Base-by-base conservation (phyloP, 352 stramenopile species). In the Globisporangium acanthophoron region DNA sequence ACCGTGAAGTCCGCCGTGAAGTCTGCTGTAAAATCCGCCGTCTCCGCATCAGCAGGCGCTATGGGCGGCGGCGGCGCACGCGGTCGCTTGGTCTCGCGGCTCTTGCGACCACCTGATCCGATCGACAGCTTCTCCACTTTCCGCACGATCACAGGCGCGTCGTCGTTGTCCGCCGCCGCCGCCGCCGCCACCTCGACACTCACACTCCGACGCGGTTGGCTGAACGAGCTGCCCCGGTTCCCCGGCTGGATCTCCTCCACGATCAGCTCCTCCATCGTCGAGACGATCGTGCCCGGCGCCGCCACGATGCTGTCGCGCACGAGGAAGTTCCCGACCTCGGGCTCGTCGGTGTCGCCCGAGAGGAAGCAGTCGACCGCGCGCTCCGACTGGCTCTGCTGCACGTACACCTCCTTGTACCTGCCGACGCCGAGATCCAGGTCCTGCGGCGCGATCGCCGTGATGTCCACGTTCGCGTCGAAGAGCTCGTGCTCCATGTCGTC, bases 331-430 rank as follows among this genome's bases (percentile, higher is more conserved):
- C 50, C 61, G 18, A 61, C 20, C 9, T 53, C 44, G 6, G 51
- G n/a, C 2, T 47, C 57, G 33, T 46, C 18, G 8, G 47, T 20
- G 59, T 81, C 72, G 8, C 67, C 66, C 20, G 68, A 74, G 11
- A 85, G 60, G 51, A 85, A 85, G 35, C 68, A 80, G 33, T 73
- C 74, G 37, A 85, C 66, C 50, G 78, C 74, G 49, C 78, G 64
- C 58, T 81, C 78, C 52, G 63, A 69, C 37, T 64, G 45, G 47
- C 43, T 54, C 50, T 66, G 60, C 41, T 66, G 60, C 44, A 64
- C 56, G 53, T 59, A 64, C 49, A 56, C 61, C 16, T 84, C 56
- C 50, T 78, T 78, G 62, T 90, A 90, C 59, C 75, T 81, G 24
- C 71, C 79, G 44, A 87, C 67, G 27, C 74, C 77, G 31, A 87